These are phyloP conservation scores for Ceratobasidium sp. DNA, from an alignment of 1,284 basidiomycete genomes.

Conservation along the genomic window DNA sequence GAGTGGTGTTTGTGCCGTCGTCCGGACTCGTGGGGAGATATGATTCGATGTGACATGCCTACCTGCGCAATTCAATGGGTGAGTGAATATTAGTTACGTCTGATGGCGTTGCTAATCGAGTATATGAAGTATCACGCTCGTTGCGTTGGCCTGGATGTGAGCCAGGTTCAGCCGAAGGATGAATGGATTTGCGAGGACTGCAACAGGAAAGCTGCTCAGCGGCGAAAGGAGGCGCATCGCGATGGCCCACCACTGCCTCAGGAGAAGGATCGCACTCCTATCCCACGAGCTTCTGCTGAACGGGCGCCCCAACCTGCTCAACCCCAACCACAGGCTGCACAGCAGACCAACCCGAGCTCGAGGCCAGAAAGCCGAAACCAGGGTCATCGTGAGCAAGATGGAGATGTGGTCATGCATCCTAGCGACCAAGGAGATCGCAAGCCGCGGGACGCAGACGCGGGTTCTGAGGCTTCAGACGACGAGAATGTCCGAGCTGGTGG, in stretches of 20 bases:
- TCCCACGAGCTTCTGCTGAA: not conserved
- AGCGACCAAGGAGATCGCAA: not conserved
- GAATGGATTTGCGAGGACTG: conserved; percentile 38
- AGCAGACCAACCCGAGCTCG: not conserved
- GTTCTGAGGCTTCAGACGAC: conserved; percentile 22
- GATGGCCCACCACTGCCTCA: conserved; percentile 3
- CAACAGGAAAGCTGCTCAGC: conserved; percentile 29
- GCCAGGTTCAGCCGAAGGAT: conserved; percentile 9
- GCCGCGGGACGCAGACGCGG: conserved; percentile 1
- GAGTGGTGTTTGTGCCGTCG: conserved; percentile 40
- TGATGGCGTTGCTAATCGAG: not conserved
- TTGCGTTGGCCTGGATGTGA: conserved; percentile 20
- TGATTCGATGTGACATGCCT: conserved; percentile 38
- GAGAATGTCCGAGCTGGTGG: conserved; percentile 12
- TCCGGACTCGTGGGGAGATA: conserved; percentile 29
- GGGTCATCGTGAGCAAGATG: conserved; percentile 14
- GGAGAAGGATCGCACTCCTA: conserved; percentile 15
- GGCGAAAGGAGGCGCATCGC: conserved; percentile 36
- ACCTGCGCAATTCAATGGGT: conserved; percentile 41
- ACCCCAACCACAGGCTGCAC: not conserved
- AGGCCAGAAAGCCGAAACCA: conserved; percentile 10
- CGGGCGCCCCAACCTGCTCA: not conserved
- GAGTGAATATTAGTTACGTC: not conserved
- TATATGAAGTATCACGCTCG: conserved; percentile 21
- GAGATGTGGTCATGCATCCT: conserved; percentile 29